phyloP scores from a whole-genome alignment of 306 rosid species.

The Acacia melanoxylon region DNA sequence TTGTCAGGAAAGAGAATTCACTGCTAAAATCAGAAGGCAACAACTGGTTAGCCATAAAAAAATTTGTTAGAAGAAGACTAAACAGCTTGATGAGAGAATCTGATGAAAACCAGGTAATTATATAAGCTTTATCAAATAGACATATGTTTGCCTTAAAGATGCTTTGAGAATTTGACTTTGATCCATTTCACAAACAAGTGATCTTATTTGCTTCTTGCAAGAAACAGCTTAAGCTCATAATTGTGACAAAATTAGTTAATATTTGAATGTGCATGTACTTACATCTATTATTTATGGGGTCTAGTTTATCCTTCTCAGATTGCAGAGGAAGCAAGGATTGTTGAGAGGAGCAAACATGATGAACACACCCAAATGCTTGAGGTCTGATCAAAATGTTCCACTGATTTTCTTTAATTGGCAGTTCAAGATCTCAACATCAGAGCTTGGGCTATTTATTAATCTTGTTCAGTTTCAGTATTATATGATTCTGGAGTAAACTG shows the following conservation, averaged over 20 bases:
- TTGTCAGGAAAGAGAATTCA: not conserved
- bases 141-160: not conserved
- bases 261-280: not conserved
- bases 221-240: too few species aligned
- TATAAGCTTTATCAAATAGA: not conserved
- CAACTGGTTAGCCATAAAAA: not conserved
- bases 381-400: not conserved
- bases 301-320: not conserved
- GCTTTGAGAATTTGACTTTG: too few species aligned
- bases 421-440: not conserved
- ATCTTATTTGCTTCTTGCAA: too few species aligned
- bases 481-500: too few species aligned
- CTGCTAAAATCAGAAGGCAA: not conserved
- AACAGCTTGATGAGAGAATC: not conserved
- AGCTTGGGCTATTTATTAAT: not conserved
- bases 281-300: too few species aligned
- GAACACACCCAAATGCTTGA: not conserved
- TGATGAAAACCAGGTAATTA: slow-evolving; percentile 1
- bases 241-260: too few species aligned
- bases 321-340: not conserved
- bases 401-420: not conserved
- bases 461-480: not conserved
- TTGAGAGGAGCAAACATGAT: not conserved
- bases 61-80: not conserved
- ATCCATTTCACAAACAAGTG: too few species aligned